These are phyloP conservation scores for Allium sativum DNA, from an alignment of 106 monocot genomes.

Conservation along the genomic window DNA sequence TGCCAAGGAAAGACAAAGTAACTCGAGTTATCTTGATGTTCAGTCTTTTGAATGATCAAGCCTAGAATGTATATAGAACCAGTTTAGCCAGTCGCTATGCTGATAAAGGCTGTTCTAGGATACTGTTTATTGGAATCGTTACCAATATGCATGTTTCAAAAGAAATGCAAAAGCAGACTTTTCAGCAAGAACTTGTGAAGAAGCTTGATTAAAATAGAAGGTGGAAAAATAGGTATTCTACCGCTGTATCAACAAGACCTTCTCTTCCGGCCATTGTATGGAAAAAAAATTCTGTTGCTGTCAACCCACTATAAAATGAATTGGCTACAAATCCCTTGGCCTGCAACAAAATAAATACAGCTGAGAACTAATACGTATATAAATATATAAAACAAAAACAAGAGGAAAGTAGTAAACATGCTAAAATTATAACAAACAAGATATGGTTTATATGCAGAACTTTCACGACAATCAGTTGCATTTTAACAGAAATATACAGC, in stretches of 20 bases:
- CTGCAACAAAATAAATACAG: slow-evolving; percentile 27
- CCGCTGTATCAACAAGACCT: slow-evolving; percentile 98
- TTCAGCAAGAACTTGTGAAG: neutral
- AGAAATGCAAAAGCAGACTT: neutral
- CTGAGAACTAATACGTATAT: neutral
- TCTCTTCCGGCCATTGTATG: slow-evolving; percentile 99
- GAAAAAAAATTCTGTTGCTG: slow-evolving; percentile 97
- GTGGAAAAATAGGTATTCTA: slow-evolving; percentile 13
- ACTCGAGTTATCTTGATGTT: too few species aligned
- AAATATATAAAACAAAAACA: neutral
- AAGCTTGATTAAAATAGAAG: neutral
- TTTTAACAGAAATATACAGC: too few species aligned
- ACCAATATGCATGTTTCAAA: neutral
- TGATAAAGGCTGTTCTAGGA: too few species aligned
- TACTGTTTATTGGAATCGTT: too few species aligned
- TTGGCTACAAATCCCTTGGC: slow-evolving; percentile 99
- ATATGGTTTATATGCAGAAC: too few species aligned
- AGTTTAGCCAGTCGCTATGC: too few species aligned
- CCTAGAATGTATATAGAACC: too few species aligned
- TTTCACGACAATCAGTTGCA: too few species aligned
- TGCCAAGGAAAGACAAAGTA: too few species aligned
- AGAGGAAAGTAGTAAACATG: too few species aligned
- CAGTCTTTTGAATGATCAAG: too few species aligned
- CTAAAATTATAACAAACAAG: too few species aligned
- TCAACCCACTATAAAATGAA: slow-evolving; percentile 95